These are phyloP conservation scores for Sphagnum magellanicum DNA, from an alignment of 228 moss, liverwort and hornwort species.

Conservation along the genomic window DNA sequence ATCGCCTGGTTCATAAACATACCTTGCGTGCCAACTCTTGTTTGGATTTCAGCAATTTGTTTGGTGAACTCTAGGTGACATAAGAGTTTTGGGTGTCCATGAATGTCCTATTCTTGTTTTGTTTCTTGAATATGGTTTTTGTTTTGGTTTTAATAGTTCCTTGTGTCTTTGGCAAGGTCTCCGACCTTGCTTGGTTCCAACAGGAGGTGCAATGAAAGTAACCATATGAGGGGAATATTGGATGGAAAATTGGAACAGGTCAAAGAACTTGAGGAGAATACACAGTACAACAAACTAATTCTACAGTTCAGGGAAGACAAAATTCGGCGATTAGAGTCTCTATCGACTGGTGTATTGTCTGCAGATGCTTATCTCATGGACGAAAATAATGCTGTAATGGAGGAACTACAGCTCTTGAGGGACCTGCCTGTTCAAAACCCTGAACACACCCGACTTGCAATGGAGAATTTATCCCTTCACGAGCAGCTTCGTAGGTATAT, in stretches of 20 bases:
- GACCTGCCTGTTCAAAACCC: constrained; percentile 54
- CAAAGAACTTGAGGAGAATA: constrained; percentile 76
- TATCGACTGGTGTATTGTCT: constrained; percentile 34
- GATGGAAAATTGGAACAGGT: constrained; percentile 29
- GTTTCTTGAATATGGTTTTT: no score
- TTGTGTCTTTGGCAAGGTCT: no score
- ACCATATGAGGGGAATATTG: no score
- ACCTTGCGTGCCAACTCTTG: no score
- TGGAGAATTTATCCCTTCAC: constrained; percentile 72
- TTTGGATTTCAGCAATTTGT: no score
- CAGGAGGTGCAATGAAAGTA: no score
- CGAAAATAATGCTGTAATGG: constrained; percentile 48
- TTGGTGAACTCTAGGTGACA: no score
- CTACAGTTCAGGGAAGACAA: constrained; percentile 78
- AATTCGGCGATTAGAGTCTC: constrained; percentile 59
- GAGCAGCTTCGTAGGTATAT: constrained; percentile 74
- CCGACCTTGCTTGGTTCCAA: no score
- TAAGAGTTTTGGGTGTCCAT: no score
- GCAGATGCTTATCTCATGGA: constrained; percentile 32
- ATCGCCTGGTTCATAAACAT: constrained; percentile 55
- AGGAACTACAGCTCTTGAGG: constrained; percentile 55
- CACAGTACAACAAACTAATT: constrained; percentile 69
- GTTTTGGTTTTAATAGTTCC: no score
- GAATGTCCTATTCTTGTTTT: no score
- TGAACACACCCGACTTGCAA: constrained; percentile 67